phyloP scores from a whole-genome alignment of 805 yeast genomes.

The Lipomyces yamanashiensis region DNA sequence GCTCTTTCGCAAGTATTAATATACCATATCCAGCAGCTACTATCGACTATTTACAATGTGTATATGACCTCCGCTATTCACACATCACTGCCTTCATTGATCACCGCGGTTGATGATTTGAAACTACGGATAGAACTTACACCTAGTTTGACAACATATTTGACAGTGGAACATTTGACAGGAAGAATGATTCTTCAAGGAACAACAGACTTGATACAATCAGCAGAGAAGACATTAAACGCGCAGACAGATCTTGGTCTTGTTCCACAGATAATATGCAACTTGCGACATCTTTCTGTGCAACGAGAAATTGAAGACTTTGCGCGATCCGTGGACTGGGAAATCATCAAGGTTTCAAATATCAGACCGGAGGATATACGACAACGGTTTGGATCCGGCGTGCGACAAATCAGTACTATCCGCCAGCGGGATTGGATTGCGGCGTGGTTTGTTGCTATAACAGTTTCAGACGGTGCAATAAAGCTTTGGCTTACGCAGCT shows the following conservation, averaged over 20 bases:
- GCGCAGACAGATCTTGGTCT: conserved; percentile 24
- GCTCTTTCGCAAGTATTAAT: conserved; percentile 29
- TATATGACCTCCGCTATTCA: conserved; percentile 18
- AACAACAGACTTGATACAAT: conserved; percentile 20
- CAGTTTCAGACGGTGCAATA: conserved; percentile 24
- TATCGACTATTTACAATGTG: conserved; percentile 21
- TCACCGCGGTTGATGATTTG: conserved; percentile 26
- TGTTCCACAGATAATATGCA: conserved; percentile 23
- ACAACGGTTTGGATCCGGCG: conserved; percentile 24
- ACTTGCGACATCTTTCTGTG: conserved; percentile 28
- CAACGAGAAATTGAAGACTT: conserved; percentile 32
- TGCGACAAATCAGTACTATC: conserved; percentile 30
- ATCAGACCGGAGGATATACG: conserved; percentile 35
- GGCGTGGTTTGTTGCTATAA: conserved; percentile 35
- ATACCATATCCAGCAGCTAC: conserved; percentile 28
- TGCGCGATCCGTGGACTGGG: conserved; percentile 30
- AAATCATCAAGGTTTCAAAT: conserved; percentile 29
- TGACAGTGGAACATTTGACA: conserved; percentile 35
- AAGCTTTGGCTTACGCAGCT: conserved; percentile 31
- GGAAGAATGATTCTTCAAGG: conserved; percentile 34
- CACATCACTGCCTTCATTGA: conserved; percentile 21
- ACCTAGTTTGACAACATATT: conserved; percentile 25
- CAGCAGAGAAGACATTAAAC: conserved; percentile 31
- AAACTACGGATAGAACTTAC: conserved; percentile 30
- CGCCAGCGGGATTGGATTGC: conserved; percentile 29